phyloP scores from a whole-genome alignment of 441 rosid genomes.

The Brassica balearica region DNA sequence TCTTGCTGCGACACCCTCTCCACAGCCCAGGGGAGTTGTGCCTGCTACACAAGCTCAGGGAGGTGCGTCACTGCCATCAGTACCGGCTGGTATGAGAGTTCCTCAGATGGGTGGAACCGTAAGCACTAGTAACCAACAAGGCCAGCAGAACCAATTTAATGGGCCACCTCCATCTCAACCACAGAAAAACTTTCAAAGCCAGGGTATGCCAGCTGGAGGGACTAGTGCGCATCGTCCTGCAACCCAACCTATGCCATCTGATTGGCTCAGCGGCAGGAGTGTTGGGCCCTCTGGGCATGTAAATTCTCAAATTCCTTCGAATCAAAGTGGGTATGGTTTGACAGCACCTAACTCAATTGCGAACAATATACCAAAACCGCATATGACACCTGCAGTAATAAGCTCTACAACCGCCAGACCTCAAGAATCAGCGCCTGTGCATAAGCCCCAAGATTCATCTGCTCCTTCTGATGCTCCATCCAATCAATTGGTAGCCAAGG shows the following conservation, averaged over 20 bases:
- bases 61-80: constrained; percentile 53
- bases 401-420: constrained; percentile 39
- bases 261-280: constrained; percentile 61
- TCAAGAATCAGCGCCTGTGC: constrained; percentile 36
- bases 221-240: constrained; percentile 53
- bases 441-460: constrained; percentile 46
- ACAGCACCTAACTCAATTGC: constrained; percentile 53
- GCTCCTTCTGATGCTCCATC: constrained; percentile 46
- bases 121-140: constrained; percentile 60
- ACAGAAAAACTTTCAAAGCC: constrained; percentile 56
- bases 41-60: constrained; percentile 60
- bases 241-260: constrained; percentile 58
- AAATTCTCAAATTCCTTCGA: constrained; percentile 51
- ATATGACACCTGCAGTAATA: constrained; percentile 50
- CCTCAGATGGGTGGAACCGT: constrained; percentile 61
- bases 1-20: constrained; percentile 78
- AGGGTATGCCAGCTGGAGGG: constrained; percentile 55
- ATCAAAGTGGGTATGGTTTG: constrained; percentile 64
- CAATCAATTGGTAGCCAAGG: constrained; percentile 54
- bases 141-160: constrained; percentile 61
- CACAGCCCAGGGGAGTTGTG: constrained; percentile 56
- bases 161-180: constrained; percentile 53
- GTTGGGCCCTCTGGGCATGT: constrained; percentile 50
- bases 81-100: constrained; percentile 60
- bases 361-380: constrained; percentile 60